Evolutionary conservation across 164 flowering plant genomes (phyloP).

Genomic region (grape (Vitis vinifera)): DNA sequence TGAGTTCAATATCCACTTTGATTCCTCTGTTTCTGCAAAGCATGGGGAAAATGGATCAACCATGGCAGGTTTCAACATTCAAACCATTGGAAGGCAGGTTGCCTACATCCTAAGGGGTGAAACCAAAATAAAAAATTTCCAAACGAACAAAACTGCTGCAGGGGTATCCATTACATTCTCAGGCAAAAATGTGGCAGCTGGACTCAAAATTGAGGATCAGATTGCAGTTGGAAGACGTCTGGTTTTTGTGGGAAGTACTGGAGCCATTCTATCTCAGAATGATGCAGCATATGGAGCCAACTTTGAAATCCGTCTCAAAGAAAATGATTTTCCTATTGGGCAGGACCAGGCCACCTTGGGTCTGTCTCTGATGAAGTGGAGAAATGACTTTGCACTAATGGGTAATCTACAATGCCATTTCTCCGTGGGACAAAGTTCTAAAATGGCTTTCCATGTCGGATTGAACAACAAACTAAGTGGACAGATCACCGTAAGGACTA

Average conservation of each 20-base stretch:
- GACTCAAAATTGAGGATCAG: slow-evolving; percentile 73
- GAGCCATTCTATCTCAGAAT: slow-evolving; percentile 47
- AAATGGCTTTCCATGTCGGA: slow-evolving; percentile 59
- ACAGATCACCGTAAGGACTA: slow-evolving; percentile 59
- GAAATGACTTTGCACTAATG: slow-evolving; percentile 61
- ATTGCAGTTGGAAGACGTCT: slow-evolving; percentile 52
- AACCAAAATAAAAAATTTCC: slow-evolving; percentile 52
- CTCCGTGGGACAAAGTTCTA: slow-evolving; percentile 55
- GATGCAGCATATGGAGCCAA: slow-evolving; percentile 77
- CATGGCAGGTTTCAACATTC: slow-evolving; percentile 88
- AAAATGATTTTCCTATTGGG: slow-evolving; percentile 57
- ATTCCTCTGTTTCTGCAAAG: slow-evolving; percentile 79
- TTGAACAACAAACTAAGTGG: slow-evolving; percentile 71
- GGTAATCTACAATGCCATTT: slow-evolving; percentile 64
- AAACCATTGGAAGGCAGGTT: slow-evolving; percentile 75
- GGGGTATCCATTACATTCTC: slow-evolving; percentile 58
- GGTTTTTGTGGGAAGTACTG: slow-evolving; percentile 53
- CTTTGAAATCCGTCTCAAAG: slow-evolving; percentile 57
- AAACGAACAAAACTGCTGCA: slow-evolving; percentile 58
- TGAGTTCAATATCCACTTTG: slow-evolving; percentile 87
- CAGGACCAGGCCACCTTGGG: slow-evolving; percentile 64
- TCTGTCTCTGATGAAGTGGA: slow-evolving; percentile 63
- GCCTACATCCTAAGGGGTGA: slow-evolving; percentile 69
- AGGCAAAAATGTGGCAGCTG: slow-evolving; percentile 69
- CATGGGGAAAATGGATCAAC: slow-evolving; percentile 74